Conservation (phyloP, 768 basidiomycete genomes). For the Tulasnella calospora region DNA sequence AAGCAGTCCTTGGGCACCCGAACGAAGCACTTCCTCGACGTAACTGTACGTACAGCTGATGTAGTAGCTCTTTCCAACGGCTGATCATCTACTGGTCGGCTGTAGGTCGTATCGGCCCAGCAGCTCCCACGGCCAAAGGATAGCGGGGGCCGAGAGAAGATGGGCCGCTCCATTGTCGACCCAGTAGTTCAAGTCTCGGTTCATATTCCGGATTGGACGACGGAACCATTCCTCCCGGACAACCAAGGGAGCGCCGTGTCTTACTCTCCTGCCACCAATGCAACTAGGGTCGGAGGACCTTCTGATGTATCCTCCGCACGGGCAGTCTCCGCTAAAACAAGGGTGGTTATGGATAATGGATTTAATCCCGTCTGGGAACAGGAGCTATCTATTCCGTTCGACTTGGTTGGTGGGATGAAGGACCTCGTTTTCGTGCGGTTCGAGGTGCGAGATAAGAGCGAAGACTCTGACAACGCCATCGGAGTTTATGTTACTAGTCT, state of each 20-base stretch:
- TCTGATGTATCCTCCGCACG: slow-evolving; percentile 34
- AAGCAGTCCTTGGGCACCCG: slow-evolving; percentile 53
- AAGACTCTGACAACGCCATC: slow-evolving; percentile 55
- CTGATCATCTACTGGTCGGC: not conserved
- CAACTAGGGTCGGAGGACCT: slow-evolving; percentile 29
- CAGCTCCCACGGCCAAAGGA: slow-evolving; percentile 76
- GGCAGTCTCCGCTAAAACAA: slow-evolving; percentile 54
- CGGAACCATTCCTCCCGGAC: slow-evolving; percentile 35
- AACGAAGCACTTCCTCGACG: slow-evolving; percentile 57
- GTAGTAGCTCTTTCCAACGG: not conserved
- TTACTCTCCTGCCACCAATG: not conserved
- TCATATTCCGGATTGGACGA: slow-evolving; percentile 67
- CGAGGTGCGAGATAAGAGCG: slow-evolving; percentile 60
- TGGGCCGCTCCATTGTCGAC: slow-evolving; percentile 54
- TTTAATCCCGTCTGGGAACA: slow-evolving; percentile 92
- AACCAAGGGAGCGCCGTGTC: not conserved
- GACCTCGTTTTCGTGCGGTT: slow-evolving; percentile 83
- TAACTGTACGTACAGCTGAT: slow-evolving; percentile 48
- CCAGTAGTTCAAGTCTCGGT: slow-evolving; percentile 80
- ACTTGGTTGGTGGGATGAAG: slow-evolving; percentile 66
- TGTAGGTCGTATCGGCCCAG: slow-evolving; percentile 76
- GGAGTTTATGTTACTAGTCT: slow-evolving; percentile 71
- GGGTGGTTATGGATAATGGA: slow-evolving; percentile 73
- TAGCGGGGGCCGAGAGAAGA: slow-evolving; percentile 52
- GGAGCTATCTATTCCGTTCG: slow-evolving; percentile 62